phyloP scores from a whole-genome alignment of 2,329 filamentous ascomycete genomes.

The Xylariales sp. region DNA sequence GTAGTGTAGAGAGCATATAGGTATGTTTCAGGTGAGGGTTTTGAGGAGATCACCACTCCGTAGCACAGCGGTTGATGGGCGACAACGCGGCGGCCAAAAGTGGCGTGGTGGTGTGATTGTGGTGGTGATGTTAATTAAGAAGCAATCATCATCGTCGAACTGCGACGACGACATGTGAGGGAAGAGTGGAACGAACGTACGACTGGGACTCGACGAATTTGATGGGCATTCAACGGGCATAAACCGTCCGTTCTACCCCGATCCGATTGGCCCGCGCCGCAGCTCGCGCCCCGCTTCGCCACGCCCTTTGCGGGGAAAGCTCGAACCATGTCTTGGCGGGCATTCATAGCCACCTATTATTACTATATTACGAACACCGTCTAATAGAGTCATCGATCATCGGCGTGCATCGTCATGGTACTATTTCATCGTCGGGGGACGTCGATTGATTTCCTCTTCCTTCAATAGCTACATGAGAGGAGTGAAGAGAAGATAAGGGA shows the following conservation, averaged over 20 bases:
- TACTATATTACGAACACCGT: too few species aligned
- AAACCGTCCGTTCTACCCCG: slow-evolving; percentile 11
- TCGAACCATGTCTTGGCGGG: too few species aligned
- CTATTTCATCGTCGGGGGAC: too few species aligned
- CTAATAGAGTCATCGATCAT: too few species aligned
- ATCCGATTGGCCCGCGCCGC: slow-evolving; percentile 32
- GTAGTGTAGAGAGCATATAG: slow-evolving; percentile 3
- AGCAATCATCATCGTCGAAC: slow-evolving; percentile 3
- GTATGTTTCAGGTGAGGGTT: slow-evolving; percentile 38
- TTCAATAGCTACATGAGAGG: too few species aligned
- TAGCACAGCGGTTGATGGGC: slow-evolving; percentile 21
- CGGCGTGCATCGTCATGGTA: too few species aligned
- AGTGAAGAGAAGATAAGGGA: too few species aligned
- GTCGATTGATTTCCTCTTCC: too few species aligned
- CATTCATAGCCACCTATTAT: too few species aligned
- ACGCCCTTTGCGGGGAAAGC: slow-evolving; percentile 1
- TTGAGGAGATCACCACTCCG: slow-evolving; percentile 44
- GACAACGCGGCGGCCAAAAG: slow-evolving; percentile 22
- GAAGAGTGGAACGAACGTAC: slow-evolving; percentile 32
- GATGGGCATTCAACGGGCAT: slow-evolving; percentile 17
- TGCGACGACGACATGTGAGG: slow-evolving; percentile 24
- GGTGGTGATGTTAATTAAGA: slow-evolving; percentile 11
- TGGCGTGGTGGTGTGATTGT: slow-evolving; percentile 33
- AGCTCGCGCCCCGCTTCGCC: slow-evolving; percentile 5
- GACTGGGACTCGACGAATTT: slow-evolving; percentile 29